Base-by-base conservation (phyloP, 169 alveolate genomes). In the Plasmodium yoelii region DNA sequence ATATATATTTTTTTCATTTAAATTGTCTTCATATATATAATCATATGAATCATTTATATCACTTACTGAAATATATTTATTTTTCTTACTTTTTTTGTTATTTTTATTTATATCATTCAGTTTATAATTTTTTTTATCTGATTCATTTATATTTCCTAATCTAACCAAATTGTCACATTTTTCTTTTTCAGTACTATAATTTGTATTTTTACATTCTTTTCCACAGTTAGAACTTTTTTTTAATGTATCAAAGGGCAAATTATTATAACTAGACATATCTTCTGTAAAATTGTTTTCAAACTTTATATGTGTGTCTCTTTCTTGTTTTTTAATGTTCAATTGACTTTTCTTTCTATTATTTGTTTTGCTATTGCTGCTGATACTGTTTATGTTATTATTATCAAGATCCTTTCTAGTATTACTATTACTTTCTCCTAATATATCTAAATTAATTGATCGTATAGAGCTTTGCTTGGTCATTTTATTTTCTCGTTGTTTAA, bases 301-400 rank as follows among this genome's bases (percentile, higher is more conserved):
- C 61, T 57, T 73, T 22, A 39, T 57, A 47, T 57, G 56, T 24
- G 71, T 57, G 42, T 73, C 44, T 28, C 87, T 56, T n/a, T 39
- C 22, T 26, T 57, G 60, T 15, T 39, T 57, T 15, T 60, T 55
- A 42, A 10, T 44, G 10, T 13, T 18, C 19, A 42, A 57, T 13
- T 73, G 72, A 18, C 56, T 73, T 39, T 56, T 73, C 0, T 73
- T 44, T 44, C 53, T 59, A 73, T 59, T 73, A 73, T n/a, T 18
- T 49, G 44, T 7, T 39, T 22, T 22, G 53, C 26, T 39, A 15
- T 5, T 71, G 10, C 47, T 68, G 22, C 77, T 46, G 3, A 18
- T 55, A 24, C 22, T 49, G 42, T 68, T 51, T 15, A 18, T 68
- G 47, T 51, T 51, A 51, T 51, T 51, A n/a, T n/a, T 51, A 51